Evolutionary conservation across 768 basidiomycete species (phyloP), one percentile per base, ranked within the genome.

Genomic region (Suillus placidus): DNA sequence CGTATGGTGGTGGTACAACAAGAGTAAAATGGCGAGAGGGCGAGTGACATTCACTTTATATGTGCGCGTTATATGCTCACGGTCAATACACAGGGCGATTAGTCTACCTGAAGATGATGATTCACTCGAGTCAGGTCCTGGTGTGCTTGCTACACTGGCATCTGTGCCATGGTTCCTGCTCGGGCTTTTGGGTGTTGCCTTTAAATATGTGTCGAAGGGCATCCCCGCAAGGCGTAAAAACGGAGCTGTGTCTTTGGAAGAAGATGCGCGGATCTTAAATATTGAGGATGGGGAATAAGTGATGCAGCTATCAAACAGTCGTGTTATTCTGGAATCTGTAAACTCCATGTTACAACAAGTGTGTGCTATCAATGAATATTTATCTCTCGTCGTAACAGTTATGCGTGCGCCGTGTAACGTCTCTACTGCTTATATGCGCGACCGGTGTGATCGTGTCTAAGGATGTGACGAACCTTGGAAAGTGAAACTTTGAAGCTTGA

Each of bases 141-240:
- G 85, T 18, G 65, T 82, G 0, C 65, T 95, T 64, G 88, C 83
- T 23, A 95, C 92, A 3, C 72, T 97, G 47, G 94, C 93, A 2
- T 94, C 92, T 12, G 85, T 98, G 3, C 96, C 96, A 0, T 96
- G 90, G 89, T 95, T 92, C 82, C 73, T 97, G 60, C 71, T 97
- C 51, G 96, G 95, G 26, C 69, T 95, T 30, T 85, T 82, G 0
- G 87, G 90, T 1, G 87, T 93, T 64, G 91, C 87, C 4, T 89
- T 85, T 79, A 90, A 90, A 73, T 87, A 85, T 77, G 82, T 78
- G 4, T 73, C 74, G 4, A 69, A 77, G 34, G 74, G 80, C 49
- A 81, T 85, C 67, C 79, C 82, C 18, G 66, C 84, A 10, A 81
- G 87, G 64, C 80, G 87, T 26, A 93, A 93, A 43, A 93, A 91